Evolutionary conservation across 2,329 filamentous ascomycete genomes (phyloP).

Genomic region (Microdochium trichocladiopsis): DNA sequence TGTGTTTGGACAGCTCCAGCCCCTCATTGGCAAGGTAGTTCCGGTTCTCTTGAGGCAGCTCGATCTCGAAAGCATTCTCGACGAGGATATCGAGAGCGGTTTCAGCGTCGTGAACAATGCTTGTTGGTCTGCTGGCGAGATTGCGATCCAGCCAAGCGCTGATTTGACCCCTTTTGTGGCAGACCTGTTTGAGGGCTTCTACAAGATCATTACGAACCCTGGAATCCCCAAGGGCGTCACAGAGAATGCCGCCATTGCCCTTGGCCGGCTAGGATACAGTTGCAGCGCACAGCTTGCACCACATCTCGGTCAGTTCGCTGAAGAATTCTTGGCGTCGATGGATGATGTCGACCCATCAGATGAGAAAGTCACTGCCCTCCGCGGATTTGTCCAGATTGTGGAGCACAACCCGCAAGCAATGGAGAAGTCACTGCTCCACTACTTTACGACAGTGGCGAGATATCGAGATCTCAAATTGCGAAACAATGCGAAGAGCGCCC

Average conservation of each 20-base stretch:
- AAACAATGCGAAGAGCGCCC: slow-evolving; percentile 54
- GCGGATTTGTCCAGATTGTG: slow-evolving; percentile 82
- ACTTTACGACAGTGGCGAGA: slow-evolving; percentile 76
- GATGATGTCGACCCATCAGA: slow-evolving; percentile 79
- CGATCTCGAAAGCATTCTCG: slow-evolving; percentile 67
- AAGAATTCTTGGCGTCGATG: slow-evolving; percentile 76
- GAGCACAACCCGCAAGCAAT: slow-evolving; percentile 84
- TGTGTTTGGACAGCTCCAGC: slow-evolving; percentile 74
- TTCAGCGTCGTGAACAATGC: slow-evolving; percentile 97
- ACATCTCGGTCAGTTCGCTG: slow-evolving; percentile 72
- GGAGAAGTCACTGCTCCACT: slow-evolving; percentile 75
- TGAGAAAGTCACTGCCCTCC: slow-evolving; percentile 90
- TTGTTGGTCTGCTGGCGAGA: slow-evolving; percentile 94
- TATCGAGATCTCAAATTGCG: slow-evolving; percentile 61
- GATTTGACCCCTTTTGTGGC: slow-evolving; percentile 72
- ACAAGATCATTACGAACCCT: slow-evolving; percentile 77
- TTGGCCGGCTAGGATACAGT: slow-evolving; percentile 79
- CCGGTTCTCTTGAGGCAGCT: slow-evolving; percentile 82
- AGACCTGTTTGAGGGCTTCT: slow-evolving; percentile 67
- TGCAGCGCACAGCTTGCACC: slow-evolving; percentile 72
- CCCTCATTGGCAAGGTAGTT: slow-evolving; percentile 65
- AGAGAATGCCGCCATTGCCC: slow-evolving; percentile 90
- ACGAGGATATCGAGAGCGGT: slow-evolving; percentile 75
- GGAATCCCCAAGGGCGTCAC: slow-evolving; percentile 80
- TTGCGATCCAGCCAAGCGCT: slow-evolving; percentile 71